Conservation (phyloP, 352 stramenopile species). For the Phytophthora capsici region DNA sequence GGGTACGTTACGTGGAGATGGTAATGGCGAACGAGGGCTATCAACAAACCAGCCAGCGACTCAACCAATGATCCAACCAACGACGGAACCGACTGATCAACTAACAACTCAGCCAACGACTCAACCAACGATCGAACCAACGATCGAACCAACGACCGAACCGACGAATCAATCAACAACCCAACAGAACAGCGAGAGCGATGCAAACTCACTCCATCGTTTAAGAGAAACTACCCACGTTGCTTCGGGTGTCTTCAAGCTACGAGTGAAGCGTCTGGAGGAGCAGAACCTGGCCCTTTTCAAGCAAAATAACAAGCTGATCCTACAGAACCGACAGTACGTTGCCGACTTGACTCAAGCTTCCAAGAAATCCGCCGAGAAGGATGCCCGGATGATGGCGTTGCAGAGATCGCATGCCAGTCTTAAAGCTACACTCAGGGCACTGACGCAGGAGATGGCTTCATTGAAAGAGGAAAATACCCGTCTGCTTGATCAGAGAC, state of each 20-base stretch:
- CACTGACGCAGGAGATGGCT: neutral
- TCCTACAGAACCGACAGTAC: constrained; percentile 4
- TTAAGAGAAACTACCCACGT: neutral
- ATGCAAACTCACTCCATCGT: neutral
- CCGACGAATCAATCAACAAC: too few species aligned
- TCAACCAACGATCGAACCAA: too few species aligned
- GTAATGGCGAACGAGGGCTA: too few species aligned
- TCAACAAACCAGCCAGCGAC: too few species aligned
- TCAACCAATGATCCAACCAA: too few species aligned
- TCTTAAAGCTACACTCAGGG: neutral
- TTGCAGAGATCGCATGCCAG: neutral
- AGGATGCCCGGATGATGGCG: neutral
- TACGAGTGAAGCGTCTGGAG: constrained; percentile 2
- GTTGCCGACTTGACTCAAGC: constrained; percentile 1
- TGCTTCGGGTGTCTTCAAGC: neutral
- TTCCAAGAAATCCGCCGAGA: neutral
- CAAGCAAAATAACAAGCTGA: neutral
- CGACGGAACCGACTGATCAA: too few species aligned
- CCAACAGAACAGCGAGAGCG: neutral
- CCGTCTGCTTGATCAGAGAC: neutral
- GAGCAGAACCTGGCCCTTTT: constrained; percentile 1
- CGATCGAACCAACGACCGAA: too few species aligned
- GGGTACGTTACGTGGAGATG: too few species aligned
- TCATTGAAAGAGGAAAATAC: neutral
- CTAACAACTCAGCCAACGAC: too few species aligned